Evolutionary conservation across 306 rosid genomes (phyloP).

Genomic region (Echinosophora koreensis): DNA sequence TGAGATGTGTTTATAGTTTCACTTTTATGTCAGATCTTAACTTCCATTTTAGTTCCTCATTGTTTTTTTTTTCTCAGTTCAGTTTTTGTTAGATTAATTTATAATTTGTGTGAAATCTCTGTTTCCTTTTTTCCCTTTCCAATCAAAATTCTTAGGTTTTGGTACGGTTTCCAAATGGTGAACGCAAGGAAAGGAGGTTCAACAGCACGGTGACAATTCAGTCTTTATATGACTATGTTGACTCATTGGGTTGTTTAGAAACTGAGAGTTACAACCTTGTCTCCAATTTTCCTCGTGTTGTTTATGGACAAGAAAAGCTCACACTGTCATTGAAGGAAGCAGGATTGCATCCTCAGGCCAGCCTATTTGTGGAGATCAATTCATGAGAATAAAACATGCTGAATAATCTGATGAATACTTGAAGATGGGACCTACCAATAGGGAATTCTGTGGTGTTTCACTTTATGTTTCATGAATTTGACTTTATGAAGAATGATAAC

Average conservation of each 20-base stretch:
- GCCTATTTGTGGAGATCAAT: conserved; percentile 58
- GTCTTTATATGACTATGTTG: conserved; percentile 84
- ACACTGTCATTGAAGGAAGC: conserved; percentile 82
- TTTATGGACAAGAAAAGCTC: conserved; percentile 76
- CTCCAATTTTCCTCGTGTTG: conserved; percentile 89
- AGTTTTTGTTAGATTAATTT: conserved; percentile 19
- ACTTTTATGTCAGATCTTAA: neutral
- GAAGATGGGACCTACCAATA: conserved; percentile 44
- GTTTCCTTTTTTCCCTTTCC: neutral
- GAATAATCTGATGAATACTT: conserved; percentile 28
- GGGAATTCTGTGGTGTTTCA: conserved; percentile 37
- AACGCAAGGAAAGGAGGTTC: conserved; percentile 94
- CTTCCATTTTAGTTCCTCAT: conserved; percentile 6
- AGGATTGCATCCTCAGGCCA: conserved; percentile 90
- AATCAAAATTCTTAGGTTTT: conserved; percentile 67
- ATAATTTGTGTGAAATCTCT: conserved; percentile 28
- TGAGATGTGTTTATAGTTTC: conserved; percentile 12
- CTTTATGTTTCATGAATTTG: conserved; percentile 35
- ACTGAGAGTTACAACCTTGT: conserved; percentile 77
- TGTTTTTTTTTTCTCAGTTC: neutral
- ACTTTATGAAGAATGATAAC: conserved; percentile 38
- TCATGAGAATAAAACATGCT: conserved; percentile 47
- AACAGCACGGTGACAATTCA: conserved; percentile 72
- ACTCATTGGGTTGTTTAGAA: conserved; percentile 82
- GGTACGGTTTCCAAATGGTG: conserved; percentile 95